Conservation (phyloP, 2,329 filamentous ascomycete species). For the Fusarium buharicum region DNA sequence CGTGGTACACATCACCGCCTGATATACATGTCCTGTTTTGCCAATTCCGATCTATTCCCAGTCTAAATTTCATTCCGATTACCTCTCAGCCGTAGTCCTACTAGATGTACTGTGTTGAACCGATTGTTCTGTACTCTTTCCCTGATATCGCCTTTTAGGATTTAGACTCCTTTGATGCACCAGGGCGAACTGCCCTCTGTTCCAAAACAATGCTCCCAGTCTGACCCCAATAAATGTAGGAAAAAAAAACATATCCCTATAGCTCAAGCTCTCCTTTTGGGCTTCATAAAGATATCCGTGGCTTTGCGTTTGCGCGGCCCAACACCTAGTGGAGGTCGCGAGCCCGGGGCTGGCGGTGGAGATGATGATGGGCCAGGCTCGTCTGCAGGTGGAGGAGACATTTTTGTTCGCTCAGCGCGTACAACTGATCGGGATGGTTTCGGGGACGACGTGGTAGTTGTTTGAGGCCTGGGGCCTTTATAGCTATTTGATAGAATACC, state of each 20-base stretch:
- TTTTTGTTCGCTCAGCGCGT: conserved; percentile 29
- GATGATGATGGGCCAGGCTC: conserved; percentile 32
- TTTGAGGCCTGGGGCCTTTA: conserved; percentile 38
- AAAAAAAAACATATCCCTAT: not conserved
- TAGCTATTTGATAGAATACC: conserved; percentile 46
- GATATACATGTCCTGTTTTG: not conserved
- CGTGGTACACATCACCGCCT: not conserved
- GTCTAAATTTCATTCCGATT: conserved; percentile 3
- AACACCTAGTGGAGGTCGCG: conserved; percentile 14
- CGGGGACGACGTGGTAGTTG: conserved; percentile 19
- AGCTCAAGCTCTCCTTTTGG: conserved; percentile 52
- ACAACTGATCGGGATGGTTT: conserved; percentile 14
- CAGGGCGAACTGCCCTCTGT: not conserved
- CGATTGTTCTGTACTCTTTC: conserved; percentile 6
- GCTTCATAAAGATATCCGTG: conserved; percentile 62
- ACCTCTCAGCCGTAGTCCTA: not conserved
- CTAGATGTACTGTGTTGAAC: not conserved
- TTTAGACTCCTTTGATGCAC: conserved; percentile 8
- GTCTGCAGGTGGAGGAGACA: conserved; percentile 35
- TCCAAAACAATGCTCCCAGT: conserved; percentile 1
- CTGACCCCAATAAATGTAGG: not conserved
- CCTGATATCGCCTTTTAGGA: not conserved
- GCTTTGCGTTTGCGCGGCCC: conserved; percentile 56
- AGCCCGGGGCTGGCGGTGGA: conserved; percentile 24
- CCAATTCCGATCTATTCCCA: conserved; percentile 9